phyloP scores from a whole-genome alignment of 2,329 filamentous ascomycete genomes.

The Neurospora sp. region DNA sequence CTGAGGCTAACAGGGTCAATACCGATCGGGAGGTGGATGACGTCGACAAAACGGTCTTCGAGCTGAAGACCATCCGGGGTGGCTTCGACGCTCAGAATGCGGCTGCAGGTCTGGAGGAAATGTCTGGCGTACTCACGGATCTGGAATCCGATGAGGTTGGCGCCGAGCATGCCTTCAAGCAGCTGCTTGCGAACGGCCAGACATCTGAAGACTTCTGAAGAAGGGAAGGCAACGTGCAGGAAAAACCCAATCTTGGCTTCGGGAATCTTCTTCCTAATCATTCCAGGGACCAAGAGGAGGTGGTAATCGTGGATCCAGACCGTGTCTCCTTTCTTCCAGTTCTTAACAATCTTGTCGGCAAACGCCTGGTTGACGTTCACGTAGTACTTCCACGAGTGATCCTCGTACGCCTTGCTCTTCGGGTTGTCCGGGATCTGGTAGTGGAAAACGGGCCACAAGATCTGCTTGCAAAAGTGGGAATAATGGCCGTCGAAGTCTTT shows the following conservation, averaged over 20 bases:
- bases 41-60: conserved; percentile 88
- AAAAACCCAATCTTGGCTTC: conserved; percentile 96
- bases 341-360: conserved; percentile 78
- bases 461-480: conserved; percentile 93
- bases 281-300: conserved; percentile 74
- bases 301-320: conserved; percentile 98
- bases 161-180: conserved; percentile 84
- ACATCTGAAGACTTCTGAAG: conserved; percentile 91
- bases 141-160: conserved; percentile 89
- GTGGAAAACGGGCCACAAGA: conserved; percentile 95
- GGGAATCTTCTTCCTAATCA: conserved; percentile 83
- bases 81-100: conserved; percentile 81
- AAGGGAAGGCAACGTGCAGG: conserved; percentile 88
- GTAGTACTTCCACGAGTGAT: conserved; percentile 95
- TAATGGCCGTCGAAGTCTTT: conserved; percentile 94
- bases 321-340: conserved; percentile 87
- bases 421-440: conserved; percentile 97
- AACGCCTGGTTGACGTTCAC: conserved; percentile 88
- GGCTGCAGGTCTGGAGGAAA: conserved; percentile 91
- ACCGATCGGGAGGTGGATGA: conserved; percentile 76
- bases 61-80: conserved; percentile 81
- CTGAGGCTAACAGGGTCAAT: conserved; percentile 75
- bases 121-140: conserved; percentile 88
- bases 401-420: conserved; percentile 95
- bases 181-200: conserved; percentile 78